Evolutionary conservation across 1,139 yeast species (phyloP), one percentile per base, ranked within the genome.

Genomic region (Petasospora fabianii): DNA sequence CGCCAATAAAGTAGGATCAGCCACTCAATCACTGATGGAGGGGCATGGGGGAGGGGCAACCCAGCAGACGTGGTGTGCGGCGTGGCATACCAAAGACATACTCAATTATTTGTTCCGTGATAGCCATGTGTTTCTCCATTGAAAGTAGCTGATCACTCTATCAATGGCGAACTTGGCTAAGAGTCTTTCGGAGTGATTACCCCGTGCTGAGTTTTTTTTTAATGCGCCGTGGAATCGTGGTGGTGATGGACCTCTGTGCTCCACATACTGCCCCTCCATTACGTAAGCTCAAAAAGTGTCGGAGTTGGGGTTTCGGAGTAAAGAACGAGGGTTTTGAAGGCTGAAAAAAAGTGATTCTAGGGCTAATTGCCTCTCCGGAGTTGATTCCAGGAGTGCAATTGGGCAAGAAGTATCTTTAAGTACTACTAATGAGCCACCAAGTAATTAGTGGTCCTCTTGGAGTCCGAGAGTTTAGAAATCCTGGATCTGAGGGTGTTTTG

Each of bases 221-320:
- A 9, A 15, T 16, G 28, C n/a, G 16, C 16, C 15, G 28, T 13
- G 16, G 13, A 14, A 8, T n/a, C 16, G n/a, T 10, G 7, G 22
- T 10, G 10, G 10, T 10, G 10, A 33, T 40, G 43, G 46, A 35
- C 10, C 36, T 18, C 39, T 22, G 47, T 26, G 43, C 43, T 38
- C 46, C 48, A 37, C 46, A 42, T 16, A 24, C 32, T 40, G 43
- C 48, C 46, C 48, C 46, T 27, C 48, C 38, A 35, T 42, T 42
- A 40, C 39, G 40, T 44, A 31, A 18, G 12, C 29, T 1, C 14
- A n/a, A n/a, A 3, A 22, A 22, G 13, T 12, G 26, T 22, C 26
- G 26, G 26, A 22, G 26, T 11, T 22, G 26, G 26, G 27, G 12
- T 14, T 12, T 27, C 33, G 35, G 38, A 34, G 32, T 34, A 34